Conservation (phyloP, 805 yeast species). For the Starmerella geochares region DNA sequence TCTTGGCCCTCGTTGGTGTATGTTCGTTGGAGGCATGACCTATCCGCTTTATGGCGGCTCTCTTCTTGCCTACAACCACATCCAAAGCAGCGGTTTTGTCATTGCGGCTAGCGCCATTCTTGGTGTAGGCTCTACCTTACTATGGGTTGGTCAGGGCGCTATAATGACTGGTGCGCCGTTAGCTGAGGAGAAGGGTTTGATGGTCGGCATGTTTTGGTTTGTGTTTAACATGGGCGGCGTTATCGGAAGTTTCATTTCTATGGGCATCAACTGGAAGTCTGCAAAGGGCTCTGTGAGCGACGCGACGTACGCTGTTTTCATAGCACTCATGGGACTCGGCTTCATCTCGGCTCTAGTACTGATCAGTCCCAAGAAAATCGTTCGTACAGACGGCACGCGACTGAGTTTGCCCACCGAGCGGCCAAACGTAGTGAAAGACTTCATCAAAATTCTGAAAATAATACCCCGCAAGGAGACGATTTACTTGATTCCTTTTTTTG, state of each 20-base stretch:
- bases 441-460: constrained; percentile 33
- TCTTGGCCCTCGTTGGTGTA: constrained; percentile 29
- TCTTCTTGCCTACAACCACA: constrained; percentile 41
- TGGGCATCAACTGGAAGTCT: constrained; percentile 42
- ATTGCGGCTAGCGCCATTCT: constrained; percentile 50
- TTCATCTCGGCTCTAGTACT: constrained; percentile 30
- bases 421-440: constrained; percentile 35
- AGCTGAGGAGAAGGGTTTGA: constrained; percentile 42
- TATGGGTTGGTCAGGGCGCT: constrained; percentile 54
- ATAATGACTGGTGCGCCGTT: constrained; percentile 47
- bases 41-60: constrained; percentile 46
- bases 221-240: constrained; percentile 55
- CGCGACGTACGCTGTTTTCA: constrained; percentile 47
- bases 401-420: constrained; percentile 8
- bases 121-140: constrained; percentile 45
- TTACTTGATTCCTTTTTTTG: constrained; percentile 50
- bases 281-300: constrained; percentile 33
- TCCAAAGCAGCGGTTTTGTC: constrained; percentile 41
- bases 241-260: constrained; percentile 48
- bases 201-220: constrained; percentile 49
- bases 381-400: constrained; percentile 18
- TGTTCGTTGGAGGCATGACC: constrained; percentile 46
- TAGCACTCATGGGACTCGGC: constrained; percentile 44
- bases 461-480: constrained; percentile 38
- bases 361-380: constrained; percentile 10